phyloP scores from a whole-genome alignment of 805 yeast species.

The fission yeast (Schizosaccharomyces pombe) region ASM294v3 CU329670.1:4692501-4693000 shows the following conservation, averaged over 20 bases:
- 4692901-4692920: conserved; percentile 62
- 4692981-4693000: conserved; percentile 55
- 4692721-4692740: conserved; percentile 87
- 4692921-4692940: conserved; percentile 55
- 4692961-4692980: conserved; percentile 23
- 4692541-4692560: conserved; percentile 89
- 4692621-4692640: conserved; percentile 74
- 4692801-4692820: conserved; percentile 91
- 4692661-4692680: conserved; percentile 78
- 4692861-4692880: conserved; percentile 82
- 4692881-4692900: conserved; percentile 81
- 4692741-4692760: conserved; percentile 88
- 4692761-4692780: conserved; percentile 93
- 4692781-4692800: conserved; percentile 83
- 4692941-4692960: conserved; percentile 51
- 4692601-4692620: conserved; percentile 96
- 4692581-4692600: conserved; percentile 93
- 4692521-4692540: conserved; percentile 95
- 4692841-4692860: conserved; percentile 81
- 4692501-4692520: conserved; percentile 95
- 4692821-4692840: conserved; percentile 97
- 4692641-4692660: conserved; percentile 75
- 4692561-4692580: conserved; percentile 83
- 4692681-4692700: conserved; percentile 96
- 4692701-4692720: conserved; percentile 98